These are phyloP conservation scores for Glonium stellatum DNA, from an alignment of 495 filamentous ascomycete species.

Conservation along the genomic window DNA sequence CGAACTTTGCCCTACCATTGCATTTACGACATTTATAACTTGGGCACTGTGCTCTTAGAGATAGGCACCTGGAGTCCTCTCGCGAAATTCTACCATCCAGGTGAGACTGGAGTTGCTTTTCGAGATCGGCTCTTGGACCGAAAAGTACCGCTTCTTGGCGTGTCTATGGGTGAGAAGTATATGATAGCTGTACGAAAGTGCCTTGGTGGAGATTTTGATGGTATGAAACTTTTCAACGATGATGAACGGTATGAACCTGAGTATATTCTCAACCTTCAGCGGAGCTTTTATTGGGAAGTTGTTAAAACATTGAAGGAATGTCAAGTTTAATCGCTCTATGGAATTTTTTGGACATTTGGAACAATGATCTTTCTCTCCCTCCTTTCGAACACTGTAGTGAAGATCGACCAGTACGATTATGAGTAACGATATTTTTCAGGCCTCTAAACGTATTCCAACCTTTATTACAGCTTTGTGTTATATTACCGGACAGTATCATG, in stretches of 20 bases:
- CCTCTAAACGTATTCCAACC: background rate
- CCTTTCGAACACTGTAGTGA: too few species aligned
- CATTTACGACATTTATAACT: slow-evolving; percentile 5
- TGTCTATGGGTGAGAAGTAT: slow-evolving; percentile 2
- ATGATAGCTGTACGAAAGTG: slow-evolving; percentile 4
- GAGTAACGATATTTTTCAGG: background rate
- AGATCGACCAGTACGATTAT: too few species aligned
- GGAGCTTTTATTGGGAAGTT: slow-evolving; percentile 10
- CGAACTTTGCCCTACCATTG: background rate
- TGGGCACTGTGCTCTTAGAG: slow-evolving; percentile 1
- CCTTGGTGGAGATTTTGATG: background rate
- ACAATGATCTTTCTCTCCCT: too few species aligned
- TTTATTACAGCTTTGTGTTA: background rate
- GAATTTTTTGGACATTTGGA: too few species aligned
- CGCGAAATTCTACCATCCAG: background rate
- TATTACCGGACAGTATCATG: too few species aligned
- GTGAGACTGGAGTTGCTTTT: background rate
- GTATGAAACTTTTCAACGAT: background rate
- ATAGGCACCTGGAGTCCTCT: slow-evolving; percentile 4
- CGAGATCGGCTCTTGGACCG: background rate
- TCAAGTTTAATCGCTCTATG: background rate
- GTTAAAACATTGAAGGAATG: slow-evolving; percentile 4
- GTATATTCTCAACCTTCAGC: slow-evolving; percentile 1
- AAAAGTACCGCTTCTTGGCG: slow-evolving; percentile 3
- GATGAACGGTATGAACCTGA: background rate